Evolutionary conservation across 495 filamentous ascomycete species (phyloP).

Genomic region (Thermothielavioides terrestris): DNA sequence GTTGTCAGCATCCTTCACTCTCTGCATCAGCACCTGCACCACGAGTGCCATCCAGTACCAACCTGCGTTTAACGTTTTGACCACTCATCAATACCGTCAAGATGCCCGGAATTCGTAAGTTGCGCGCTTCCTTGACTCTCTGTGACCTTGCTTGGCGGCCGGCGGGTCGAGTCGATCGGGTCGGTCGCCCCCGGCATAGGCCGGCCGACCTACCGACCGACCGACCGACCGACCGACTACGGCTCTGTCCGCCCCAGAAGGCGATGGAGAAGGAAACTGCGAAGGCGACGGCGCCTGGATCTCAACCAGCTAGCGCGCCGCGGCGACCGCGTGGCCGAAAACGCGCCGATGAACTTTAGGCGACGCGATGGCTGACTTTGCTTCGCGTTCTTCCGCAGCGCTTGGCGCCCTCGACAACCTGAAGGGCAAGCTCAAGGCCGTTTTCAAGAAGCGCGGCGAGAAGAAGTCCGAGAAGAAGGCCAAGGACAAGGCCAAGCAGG

Average conservation of each 20-base stretch:
- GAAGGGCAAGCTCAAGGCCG: constrained; percentile 28
- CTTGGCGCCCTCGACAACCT: constrained; percentile 27
- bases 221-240: no score
- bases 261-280: not conserved
- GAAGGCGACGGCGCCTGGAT: not conserved
- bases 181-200: no score
- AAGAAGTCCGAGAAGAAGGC: constrained; percentile 12
- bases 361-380: no score
- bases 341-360: no score
- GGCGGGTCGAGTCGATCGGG: not conserved
- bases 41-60: no score
- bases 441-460: constrained; percentile 25
- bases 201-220: no score
- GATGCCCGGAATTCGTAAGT: constrained; percentile 28
- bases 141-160: not conserved
- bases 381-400: constrained; percentile 9
- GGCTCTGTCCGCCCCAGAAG: not conserved
- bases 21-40: not conserved
- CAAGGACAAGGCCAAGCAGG: constrained; percentile 6
- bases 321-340: not conserved
- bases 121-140: not conserved
- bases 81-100: constrained; percentile 11
- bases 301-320: not conserved
- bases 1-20: not conserved
- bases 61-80: not conserved